A percentile compares a stretch with the other conserved stretches of the same genome.
Evolutionary conservation across 179 eudicot species (phyloP).

Genomic region (Drosera spatulata): DNA sequence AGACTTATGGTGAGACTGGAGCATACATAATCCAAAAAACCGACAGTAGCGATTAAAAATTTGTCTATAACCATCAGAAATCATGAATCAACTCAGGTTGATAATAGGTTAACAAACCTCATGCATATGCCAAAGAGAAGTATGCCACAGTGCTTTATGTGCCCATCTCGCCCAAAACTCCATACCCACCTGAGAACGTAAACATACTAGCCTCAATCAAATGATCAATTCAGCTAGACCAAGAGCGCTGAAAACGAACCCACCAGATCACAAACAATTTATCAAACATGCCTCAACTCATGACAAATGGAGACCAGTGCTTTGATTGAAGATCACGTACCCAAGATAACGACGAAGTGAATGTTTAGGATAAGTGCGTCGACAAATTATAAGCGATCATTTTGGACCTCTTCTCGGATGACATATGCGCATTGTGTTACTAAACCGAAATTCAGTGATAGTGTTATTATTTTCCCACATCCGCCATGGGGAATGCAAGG

Average conservation of each 20-base stretch:
- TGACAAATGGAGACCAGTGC: too few species aligned
- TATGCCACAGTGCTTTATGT: conserved; percentile 90
- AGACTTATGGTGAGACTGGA: conserved; percentile 90
- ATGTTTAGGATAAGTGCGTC: too few species aligned
- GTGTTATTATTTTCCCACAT: too few species aligned
- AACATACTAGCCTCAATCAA: not conserved
- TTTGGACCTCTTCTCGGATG: too few species aligned
- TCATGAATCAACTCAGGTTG: not conserved
- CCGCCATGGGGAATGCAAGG: too few species aligned
- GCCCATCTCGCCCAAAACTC: conserved; percentile 99
- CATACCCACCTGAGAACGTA: conserved; percentile 71
- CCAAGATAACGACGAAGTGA: too few species aligned
- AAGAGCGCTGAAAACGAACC: not conserved
- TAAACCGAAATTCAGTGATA: too few species aligned
- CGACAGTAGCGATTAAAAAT: not conserved
- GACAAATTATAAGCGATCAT: too few species aligned
- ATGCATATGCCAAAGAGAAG: conserved; percentile 97
- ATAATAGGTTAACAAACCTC: conserved; percentile 35
- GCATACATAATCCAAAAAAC: not conserved
- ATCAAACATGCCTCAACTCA: too few species aligned
- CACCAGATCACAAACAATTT: not conserved
- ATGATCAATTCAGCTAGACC: not conserved
- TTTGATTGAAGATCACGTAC: too few species aligned
- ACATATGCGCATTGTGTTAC: too few species aligned
- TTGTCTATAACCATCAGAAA: not conserved